These are phyloP conservation scores for Pseudofabraea citricarpa DNA, from an alignment of 2,329 filamentous ascomycete species.

Conservation along the genomic window DNA sequence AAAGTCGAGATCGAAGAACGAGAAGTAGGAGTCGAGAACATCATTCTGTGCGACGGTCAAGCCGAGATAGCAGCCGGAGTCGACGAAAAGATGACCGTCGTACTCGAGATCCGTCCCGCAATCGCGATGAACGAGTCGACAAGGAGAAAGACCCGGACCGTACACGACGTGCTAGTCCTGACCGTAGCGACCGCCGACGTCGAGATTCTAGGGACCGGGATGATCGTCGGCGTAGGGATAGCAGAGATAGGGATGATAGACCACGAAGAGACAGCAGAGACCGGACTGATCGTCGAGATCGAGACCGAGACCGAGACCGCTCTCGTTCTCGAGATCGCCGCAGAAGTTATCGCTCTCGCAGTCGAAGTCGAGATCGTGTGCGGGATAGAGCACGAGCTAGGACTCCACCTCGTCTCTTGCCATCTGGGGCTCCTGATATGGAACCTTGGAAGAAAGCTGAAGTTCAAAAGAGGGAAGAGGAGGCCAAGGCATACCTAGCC, in stretches of 20 bases:
- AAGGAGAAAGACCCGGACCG: no score
- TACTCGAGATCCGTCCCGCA: constrained; percentile 11
- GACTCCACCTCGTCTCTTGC: constrained; percentile 4
- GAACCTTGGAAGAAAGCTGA: constrained; percentile 51
- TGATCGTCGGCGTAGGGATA: constrained; percentile 11
- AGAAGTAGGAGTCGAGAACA: constrained; percentile 23
- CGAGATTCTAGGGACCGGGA: constrained; percentile 21
- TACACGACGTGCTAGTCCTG: constrained; percentile 15
- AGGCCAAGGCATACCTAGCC: constrained; percentile 60
- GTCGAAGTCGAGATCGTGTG: constrained; percentile 11
- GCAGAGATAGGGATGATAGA: constrained; percentile 20
- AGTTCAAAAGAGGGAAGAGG: constrained; percentile 56
- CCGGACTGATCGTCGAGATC: constrained; percentile 23
- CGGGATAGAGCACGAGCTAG: constrained; percentile 14
- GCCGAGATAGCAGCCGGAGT: constrained; percentile 18
- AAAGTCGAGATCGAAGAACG: constrained; percentile 12
- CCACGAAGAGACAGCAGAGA: constrained; percentile 19
- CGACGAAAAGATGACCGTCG: constrained; percentile 27
- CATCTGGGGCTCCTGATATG: constrained; percentile 4
- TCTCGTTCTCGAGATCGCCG: constrained; percentile 17
- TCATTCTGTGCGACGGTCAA: constrained; percentile 17
- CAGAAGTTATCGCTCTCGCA: constrained; percentile 17
- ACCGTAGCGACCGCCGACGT: constrained; percentile 11
- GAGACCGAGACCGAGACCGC: constrained; percentile 11
- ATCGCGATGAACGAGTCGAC: no score